A percentile compares a stretch with the other conserved stretches of the same genome.
Conservation (phyloP, 495 filamentous ascomycete species). For the Neurospora sp. region DNA sequence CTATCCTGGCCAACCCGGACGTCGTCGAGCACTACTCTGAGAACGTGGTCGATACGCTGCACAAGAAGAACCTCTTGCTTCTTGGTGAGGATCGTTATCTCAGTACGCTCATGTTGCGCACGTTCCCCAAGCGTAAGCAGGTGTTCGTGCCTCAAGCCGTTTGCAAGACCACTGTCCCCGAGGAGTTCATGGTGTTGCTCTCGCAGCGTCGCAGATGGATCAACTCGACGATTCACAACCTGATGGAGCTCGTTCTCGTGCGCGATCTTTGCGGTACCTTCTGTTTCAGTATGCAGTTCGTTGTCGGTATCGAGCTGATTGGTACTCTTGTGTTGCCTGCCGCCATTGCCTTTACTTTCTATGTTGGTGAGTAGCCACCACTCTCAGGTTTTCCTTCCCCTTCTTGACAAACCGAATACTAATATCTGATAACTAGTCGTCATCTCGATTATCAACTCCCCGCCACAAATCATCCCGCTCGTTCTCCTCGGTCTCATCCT, state of each 20-base stretch:
- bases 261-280: slow-evolving; percentile 97
- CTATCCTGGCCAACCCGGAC: slow-evolving; percentile 95
- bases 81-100: slow-evolving; percentile 97
- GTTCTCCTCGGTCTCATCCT: slow-evolving; percentile 86
- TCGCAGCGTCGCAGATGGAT: slow-evolving; percentile 97
- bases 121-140: slow-evolving; percentile 98
- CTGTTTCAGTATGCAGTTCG: slow-evolving; percentile 99
- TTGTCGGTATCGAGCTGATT: slow-evolving; percentile 91
- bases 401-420: background rate
- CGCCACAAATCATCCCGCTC: slow-evolving; percentile 87
- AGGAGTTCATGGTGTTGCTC: slow-evolving; percentile 82
- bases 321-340: slow-evolving; percentile 92
- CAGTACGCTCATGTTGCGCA: slow-evolving; percentile 93
- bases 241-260: slow-evolving; percentile 95
- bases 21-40: slow-evolving; percentile 99
- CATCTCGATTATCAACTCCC: slow-evolving; percentile 70
- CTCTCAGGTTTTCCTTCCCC: background rate
- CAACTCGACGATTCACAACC: slow-evolving; percentile 97
- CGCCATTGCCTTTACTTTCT: slow-evolving; percentile 93
- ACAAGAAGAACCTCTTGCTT: slow-evolving; percentile 95
- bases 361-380: slow-evolving; percentile 58
- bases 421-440: slow-evolving; percentile 47
- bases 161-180: slow-evolving; percentile 95
- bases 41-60: slow-evolving; percentile 96
- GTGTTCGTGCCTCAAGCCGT: slow-evolving; percentile 97